phyloP scores from a whole-genome alignment of 2,329 filamentous ascomycete genomes.

The Colletotrichum tamarilloi region DNA sequence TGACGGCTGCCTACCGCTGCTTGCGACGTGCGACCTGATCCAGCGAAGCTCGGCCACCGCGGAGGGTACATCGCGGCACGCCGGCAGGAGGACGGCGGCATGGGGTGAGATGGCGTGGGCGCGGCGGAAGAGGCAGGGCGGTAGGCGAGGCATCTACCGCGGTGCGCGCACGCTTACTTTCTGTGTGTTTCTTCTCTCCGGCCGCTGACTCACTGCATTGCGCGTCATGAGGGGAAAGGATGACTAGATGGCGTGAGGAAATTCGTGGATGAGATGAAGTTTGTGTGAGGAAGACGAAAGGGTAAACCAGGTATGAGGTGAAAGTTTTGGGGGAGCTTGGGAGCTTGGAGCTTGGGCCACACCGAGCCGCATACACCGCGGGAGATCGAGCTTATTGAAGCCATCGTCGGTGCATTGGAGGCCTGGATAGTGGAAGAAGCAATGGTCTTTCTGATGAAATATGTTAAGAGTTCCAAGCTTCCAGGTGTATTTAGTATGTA shows the following conservation, averaged over 20 bases:
- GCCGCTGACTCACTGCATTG: constrained; percentile 3
- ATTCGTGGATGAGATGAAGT: not conserved
- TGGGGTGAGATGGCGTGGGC: constrained; percentile 66
- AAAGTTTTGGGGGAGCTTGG: not conserved
- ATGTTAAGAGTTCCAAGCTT: not conserved
- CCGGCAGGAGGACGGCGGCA: constrained; percentile 70
- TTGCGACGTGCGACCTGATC: constrained; percentile 71
- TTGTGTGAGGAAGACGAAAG: not conserved
- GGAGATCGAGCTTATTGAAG: not conserved
- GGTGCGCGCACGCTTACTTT: not conserved
- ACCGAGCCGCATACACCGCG: not conserved
- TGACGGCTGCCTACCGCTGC: constrained; percentile 25
- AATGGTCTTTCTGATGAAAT: not conserved
- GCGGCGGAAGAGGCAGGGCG: constrained; percentile 65
- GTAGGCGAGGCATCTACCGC: constrained; percentile 70
- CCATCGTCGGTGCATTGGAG: not conserved
- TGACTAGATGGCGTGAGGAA: not conserved
- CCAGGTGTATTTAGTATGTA: not conserved
- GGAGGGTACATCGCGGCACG: constrained; percentile 71
- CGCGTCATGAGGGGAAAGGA: not conserved
- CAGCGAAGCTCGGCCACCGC: constrained; percentile 78
- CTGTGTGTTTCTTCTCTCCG: not conserved
- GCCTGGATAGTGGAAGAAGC: not conserved
- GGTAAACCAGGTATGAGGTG: not conserved
- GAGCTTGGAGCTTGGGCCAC: constrained; percentile 26